Evolutionary conservation across 1,284 basidiomycete genomes (phyloP), one percentile per base, ranked within the genome.

Genomic region (Cryptococcus sp.): DNA sequence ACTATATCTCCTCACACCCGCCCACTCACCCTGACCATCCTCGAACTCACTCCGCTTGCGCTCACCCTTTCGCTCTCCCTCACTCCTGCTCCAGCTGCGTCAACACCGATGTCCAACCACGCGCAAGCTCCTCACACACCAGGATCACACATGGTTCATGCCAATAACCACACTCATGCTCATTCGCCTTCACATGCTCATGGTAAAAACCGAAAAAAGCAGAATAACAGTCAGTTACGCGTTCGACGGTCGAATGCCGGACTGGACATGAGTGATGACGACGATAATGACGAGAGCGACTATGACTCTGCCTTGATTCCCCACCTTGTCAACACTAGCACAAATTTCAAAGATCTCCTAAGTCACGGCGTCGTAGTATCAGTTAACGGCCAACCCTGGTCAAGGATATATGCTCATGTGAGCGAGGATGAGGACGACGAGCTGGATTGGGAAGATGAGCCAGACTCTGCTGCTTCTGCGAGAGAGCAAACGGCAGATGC

Each of bases 351-450:
- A 50, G 76, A 79, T 52, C 66, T 79, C 50, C 58, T 79, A 20
- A 66, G 64, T 17, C 75, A 79, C 45, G 77, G 77, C 13, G 74
- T 79, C 10, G 75, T 79, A 3, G 74, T 79, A 3, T 69, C 69
- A 0, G 69, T 79, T 17, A 77, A 79, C 56, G 77, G 77, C 10
- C 72, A 73, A 53, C 73, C 74, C 4, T 79, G 76, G 74, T 72
- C 70, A 22, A 65, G 75, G 40, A 76, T 79, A 38, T 76, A 77
- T 3, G 77, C 77, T 11, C 76, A 79, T 55, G 75, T 78, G 15
- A 70, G 65, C 50, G 77, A 77, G 57, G 70, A 72, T 29, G 72
- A 73, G 16, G 67, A 60, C 17, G 71, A 68, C 5, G 66, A 69
- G 22, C 52, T 46, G 10, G 59, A 64, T 19, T 49, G 61, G 19